Base-by-base conservation (phyloP, 192 early-diverging fungal species). In the Rhizophagus prolifer region DNA sequence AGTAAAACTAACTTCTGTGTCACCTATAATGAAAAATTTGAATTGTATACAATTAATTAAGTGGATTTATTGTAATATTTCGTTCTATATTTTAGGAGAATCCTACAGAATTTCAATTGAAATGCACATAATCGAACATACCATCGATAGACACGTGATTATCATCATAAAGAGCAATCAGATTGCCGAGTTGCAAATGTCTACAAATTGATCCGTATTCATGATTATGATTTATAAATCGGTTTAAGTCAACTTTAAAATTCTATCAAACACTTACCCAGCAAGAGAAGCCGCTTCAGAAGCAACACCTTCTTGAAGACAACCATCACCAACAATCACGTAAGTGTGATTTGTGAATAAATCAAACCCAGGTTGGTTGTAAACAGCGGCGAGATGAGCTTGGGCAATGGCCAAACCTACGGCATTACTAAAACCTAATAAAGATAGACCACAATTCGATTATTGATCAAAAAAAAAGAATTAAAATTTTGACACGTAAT, bases 111-210 rank as follows among this genome's bases (percentile, higher is more conserved):
- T 54, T 54, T 3, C 0, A 71, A 16, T 28, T 58, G 19, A 54
- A 59, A 21, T 59, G 19, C 16, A 34, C 0, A 54, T 0, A 47
- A 7, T 19, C 3, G 0, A 41, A 46, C 23, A 9, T 75, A 75
- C 95, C 96, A 86, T 97, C 97, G 81, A 99, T 96, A 71, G 93
- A 90, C 86, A 99, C 94, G 81, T 95, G 88, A 86, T 99, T 99
- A 79, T 95, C 94, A 86, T 99, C 97, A 83, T 99, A 99, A 58
- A 99, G 82, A 31, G 90, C 92, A 79, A 98, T 95, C 62, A 99
- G 87, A 79, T 97, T 97, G 79, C 97, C 96, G 28, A 99, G 88
- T 85, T 97, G 82, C 79, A 94, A 84, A 71, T 97, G 94, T 60
- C 87, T 89, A 78, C 76, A 60, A 41, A 72, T 54, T 75, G 61